phyloP scores from a whole-genome alignment of 2,329 filamentous ascomycete genomes.

The Ophiostoma pallidulum region DNA sequence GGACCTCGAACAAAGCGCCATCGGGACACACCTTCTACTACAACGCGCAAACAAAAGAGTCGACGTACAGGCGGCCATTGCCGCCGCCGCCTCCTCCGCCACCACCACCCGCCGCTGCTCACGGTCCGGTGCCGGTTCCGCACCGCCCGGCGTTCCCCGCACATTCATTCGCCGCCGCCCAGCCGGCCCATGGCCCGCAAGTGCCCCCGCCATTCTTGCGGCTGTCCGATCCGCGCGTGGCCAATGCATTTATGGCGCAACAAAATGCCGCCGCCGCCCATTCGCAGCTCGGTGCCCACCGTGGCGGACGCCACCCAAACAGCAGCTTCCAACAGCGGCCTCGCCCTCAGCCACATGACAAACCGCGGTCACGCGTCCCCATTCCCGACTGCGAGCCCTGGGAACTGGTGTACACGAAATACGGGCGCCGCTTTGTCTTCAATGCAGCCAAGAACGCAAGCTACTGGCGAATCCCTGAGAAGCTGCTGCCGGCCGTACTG shows the following conservation, averaged over 20 bases:
- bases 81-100: background rate
- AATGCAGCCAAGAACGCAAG: constrained; percentile 80
- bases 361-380: constrained; percentile 65
- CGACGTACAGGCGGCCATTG: constrained; percentile 70
- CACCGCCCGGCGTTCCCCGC: constrained; percentile 20
- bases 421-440: constrained; percentile 81
- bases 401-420: constrained; percentile 87
- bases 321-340: constrained; percentile 49
- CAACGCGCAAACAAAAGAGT: constrained; percentile 70
- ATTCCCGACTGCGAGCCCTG: constrained; percentile 81
- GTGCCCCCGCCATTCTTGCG: constrained; percentile 28
- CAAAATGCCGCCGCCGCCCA: constrained; percentile 19
- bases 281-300: constrained; percentile 22
- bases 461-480: constrained; percentile 88
- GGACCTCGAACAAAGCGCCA: constrained; percentile 89
- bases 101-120: constrained; percentile 24
- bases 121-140: constrained; percentile 8
- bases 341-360: constrained; percentile 62
- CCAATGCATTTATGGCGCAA: constrained; percentile 53
- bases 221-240: constrained; percentile 46
- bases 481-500: constrained; percentile 69
- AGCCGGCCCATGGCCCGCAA: constrained; percentile 28
- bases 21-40: constrained; percentile 85
- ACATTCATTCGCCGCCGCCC: background rate
- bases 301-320: constrained; percentile 14